Conservation (phyloP, 768 basidiomycete genomes). For the Ephemerocybe angulata region DNA sequence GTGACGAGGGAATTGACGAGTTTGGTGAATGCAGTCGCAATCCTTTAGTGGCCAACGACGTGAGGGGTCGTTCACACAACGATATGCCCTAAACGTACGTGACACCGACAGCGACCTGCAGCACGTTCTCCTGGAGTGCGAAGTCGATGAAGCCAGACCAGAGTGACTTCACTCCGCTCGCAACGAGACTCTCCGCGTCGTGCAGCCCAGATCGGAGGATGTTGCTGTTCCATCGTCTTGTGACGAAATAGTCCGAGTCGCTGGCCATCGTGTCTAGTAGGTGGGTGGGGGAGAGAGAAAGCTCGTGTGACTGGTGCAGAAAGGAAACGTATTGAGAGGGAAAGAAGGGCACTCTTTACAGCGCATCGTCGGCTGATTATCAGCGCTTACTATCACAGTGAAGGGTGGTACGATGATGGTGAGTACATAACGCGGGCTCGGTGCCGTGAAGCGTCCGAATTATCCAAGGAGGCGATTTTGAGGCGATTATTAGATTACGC, state of each 20-base stretch:
- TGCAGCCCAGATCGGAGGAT: slow-evolving; percentile 15
- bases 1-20: slow-evolving; percentile 44
- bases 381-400: no score
- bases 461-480: no score
- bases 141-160: slow-evolving; percentile 31
- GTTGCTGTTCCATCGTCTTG: slow-evolving; percentile 12
- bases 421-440: no score
- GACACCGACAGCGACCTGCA: slow-evolving; percentile 45
- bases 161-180: slow-evolving; percentile 18
- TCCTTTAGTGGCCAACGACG: slow-evolving; percentile 10
- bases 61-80: not conserved
- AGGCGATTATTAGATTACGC: no score
- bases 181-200: slow-evolving; percentile 17
- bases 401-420: no score
- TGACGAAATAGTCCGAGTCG: not conserved
- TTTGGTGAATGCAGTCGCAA: slow-evolving; percentile 37
- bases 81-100: slow-evolving; percentile 23
- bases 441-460: no score
- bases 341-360: no score
- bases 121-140: slow-evolving; percentile 39
- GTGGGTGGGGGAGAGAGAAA: no score
- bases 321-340: no score
- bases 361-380: no score
- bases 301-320: no score
- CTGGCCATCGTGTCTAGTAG: no score